Conservation (phyloP, 345 rosid species). For the Dipteronia dyeriana region DNA sequence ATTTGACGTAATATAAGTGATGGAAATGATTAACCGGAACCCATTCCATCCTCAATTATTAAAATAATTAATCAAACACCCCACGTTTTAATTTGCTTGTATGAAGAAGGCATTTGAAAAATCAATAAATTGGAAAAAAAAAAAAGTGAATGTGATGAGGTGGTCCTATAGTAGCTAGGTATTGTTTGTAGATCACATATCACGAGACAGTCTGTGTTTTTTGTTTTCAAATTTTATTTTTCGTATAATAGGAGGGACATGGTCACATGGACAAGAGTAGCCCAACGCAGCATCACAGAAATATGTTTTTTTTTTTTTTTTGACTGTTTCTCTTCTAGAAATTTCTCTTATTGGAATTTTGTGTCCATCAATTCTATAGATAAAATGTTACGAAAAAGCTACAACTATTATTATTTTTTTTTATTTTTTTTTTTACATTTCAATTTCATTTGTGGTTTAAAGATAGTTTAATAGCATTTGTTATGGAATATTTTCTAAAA, state of each 20-base stretch:
- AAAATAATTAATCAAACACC: not conserved
- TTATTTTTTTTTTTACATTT: too few species aligned
- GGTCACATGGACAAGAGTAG: slow-evolving; percentile 13
- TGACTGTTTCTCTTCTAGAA: not conserved
- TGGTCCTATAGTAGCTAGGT: not conserved
- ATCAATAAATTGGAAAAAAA: not conserved
- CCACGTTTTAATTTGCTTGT: not conserved
- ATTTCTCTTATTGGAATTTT: slow-evolving; percentile 4
- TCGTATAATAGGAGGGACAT: not conserved
- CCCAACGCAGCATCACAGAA: not conserved
- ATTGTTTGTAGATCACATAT: not conserved
- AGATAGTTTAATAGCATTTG: not conserved
- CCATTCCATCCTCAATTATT: too few species aligned
- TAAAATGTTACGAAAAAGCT: not conserved
- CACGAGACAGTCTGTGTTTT: not conserved
- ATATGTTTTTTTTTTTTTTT: too few species aligned
- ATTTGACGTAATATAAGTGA: too few species aligned
- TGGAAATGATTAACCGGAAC: too few species aligned
- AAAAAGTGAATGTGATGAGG: not conserved
- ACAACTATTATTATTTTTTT: too few species aligned
- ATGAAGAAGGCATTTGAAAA: not conserved
- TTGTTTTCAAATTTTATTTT: too few species aligned
- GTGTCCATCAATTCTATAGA: not conserved
- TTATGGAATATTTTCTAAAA: not conserved
- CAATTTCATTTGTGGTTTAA: not conserved